These are phyloP conservation scores for Fragaria iinumae DNA, from an alignment of 306 rosid species.

Conservation along the genomic window DNA sequence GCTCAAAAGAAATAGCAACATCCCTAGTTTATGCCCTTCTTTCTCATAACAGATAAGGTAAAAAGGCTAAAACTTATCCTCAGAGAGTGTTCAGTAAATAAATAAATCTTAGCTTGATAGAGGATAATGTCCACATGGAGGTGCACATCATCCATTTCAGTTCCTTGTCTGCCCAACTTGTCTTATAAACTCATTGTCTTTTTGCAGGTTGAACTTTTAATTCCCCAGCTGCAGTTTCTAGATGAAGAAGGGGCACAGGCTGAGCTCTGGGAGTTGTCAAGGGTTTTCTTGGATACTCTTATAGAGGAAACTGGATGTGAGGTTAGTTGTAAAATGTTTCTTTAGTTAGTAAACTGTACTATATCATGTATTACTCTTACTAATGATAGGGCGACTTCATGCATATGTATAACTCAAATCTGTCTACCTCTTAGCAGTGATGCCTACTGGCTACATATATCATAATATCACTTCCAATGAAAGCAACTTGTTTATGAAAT, in stretches of 20 bases:
- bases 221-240: conserved; percentile 91
- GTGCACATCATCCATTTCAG: conserved; percentile 17
- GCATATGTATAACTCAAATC: background rate
- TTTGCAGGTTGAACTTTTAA: conserved; percentile 87
- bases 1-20: background rate
- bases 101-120: background rate
- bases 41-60: background rate
- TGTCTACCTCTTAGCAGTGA: background rate
- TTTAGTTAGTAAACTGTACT: background rate
- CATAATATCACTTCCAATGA: background rate
- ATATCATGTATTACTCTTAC: background rate
- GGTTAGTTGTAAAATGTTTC: conserved; percentile 41
- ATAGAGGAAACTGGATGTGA: conserved; percentile 57
- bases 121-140: background rate
- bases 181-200: background rate
- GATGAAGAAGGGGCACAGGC: conserved; percentile 98
- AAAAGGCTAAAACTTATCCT: background rate
- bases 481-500: background rate
- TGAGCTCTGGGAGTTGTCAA: conserved; percentile 93
- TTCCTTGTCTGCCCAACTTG: conserved; percentile 9
- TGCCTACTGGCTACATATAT: background rate
- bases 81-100: background rate
- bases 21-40: background rate
- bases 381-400: background rate
- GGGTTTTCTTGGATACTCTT: conserved; percentile 74